Conservation (phyloP, 257 asterid genomes). For the Gentiana dahurica region DNA sequence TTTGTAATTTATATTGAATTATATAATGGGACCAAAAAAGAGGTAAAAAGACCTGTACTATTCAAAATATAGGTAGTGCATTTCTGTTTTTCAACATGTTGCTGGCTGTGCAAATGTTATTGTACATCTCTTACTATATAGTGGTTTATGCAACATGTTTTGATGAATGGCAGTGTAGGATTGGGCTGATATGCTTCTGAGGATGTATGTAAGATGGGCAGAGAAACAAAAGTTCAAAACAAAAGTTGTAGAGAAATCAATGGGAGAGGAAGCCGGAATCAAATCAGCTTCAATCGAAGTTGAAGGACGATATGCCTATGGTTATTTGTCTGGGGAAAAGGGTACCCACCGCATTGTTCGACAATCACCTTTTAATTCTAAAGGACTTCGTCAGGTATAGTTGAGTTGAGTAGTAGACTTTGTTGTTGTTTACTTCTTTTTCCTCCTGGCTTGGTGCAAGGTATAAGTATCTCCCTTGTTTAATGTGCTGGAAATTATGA, state of each 20-base stretch:
- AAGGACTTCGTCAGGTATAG: constrained; percentile 93
- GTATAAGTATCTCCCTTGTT: too few species aligned
- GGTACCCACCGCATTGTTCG: constrained; percentile 95
- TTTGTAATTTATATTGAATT: too few species aligned
- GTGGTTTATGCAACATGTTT: constrained; percentile 29
- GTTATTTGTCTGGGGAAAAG: constrained; percentile 92
- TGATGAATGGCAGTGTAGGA: constrained; percentile 95
- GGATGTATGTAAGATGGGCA: constrained; percentile 95
- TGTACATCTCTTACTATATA: neutral
- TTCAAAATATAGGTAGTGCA: too few species aligned
- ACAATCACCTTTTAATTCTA: constrained; percentile 92
- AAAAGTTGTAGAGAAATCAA: constrained; percentile 80
- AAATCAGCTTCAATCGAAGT: constrained; percentile 85
- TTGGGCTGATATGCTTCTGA: constrained; percentile 99
- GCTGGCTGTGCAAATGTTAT: neutral
- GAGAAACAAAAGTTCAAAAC: constrained; percentile 83
- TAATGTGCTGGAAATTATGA: too few species aligned
- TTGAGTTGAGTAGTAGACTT: neutral
- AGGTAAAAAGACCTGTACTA: too few species aligned
- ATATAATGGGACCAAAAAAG: too few species aligned
- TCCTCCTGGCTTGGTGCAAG: too few species aligned
- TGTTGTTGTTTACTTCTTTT: constrained; percentile 2
- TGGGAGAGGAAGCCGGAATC: constrained; percentile 97
- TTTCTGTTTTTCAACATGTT: too few species aligned
- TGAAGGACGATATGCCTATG: constrained; percentile 87